Evolutionary conservation across 176 grass and related monocot genomes (phyloP), one percentile per base, ranked within the genome.

Genomic region (Puccinellia tenuiflora): DNA sequence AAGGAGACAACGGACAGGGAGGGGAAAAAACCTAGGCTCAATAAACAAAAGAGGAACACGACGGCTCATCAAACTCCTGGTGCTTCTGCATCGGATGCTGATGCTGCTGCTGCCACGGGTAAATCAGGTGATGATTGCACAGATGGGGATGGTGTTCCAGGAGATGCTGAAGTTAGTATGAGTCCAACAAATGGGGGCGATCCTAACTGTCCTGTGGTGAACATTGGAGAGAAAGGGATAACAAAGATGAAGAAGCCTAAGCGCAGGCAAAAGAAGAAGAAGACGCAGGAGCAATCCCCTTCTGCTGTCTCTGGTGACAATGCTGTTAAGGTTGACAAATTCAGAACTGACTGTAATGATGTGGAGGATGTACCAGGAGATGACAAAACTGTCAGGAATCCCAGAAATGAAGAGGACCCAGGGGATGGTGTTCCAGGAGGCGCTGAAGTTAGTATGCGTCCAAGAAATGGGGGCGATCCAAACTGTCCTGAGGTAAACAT

Each of bases 31-130:
- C 42, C 71, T 7, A 78, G 10, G 78, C 14, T 1, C 14, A 76
- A 31, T 21, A 85, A 89, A 75, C 11, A 39, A 6, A 89, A 61
- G 53, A 89, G 14, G 68, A 48, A 68, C 12, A 85, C 52, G 71
- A 20, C 40, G 62, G 10, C n/a, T n/a, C n/a, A 76, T 52, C 50
- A 85, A 43, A 11, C 25, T 5, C 22, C 24, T 52, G 18, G 68
- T 28, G 39, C n/a, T 18, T 39, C 60, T 81, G 25, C 54, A 51
- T 48, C 50, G 13, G 31, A 73, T 62, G 68, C 20, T 21, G 40
- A 12, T 80, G 48, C 45, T 60, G 38, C 45, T 60, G 38, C 29
- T 64, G 50, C 24, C 15, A 13, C 7, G 54, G 65, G 15, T 65
- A 55, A 74, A 67, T 56, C 65, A 30, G 73, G 46, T 54, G 62